These are phyloP conservation scores for Fusarium sp. DNA, from an alignment of 2,329 filamentous ascomycete species.

Conservation along the genomic window DNA sequence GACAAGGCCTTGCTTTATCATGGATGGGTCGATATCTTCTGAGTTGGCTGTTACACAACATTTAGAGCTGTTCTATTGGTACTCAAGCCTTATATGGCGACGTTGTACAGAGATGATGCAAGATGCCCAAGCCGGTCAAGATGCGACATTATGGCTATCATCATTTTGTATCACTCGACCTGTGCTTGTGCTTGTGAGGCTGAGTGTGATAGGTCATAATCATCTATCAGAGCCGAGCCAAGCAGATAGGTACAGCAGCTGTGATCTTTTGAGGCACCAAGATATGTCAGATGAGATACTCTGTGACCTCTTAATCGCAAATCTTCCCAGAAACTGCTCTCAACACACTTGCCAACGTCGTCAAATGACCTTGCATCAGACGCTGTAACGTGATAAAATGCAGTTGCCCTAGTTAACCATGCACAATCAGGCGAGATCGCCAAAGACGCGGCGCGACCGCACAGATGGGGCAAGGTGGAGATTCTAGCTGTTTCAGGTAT, in stretches of 20 bases:
- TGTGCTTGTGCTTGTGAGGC: not conserved
- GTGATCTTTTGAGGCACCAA: not conserved
- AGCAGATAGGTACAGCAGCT: not conserved
- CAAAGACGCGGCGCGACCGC: conserved; percentile 31
- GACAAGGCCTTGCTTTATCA: conserved; percentile 14
- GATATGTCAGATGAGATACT: not conserved
- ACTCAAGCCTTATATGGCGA: conserved; percentile 19
- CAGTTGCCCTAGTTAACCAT: conserved; percentile 32
- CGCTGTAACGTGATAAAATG: conserved; percentile 29
- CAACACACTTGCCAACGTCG: not conserved
- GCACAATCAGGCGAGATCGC: conserved; percentile 41
- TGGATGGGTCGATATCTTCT: conserved; percentile 4
- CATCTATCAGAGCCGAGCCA: not conserved
- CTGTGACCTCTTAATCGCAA: not conserved
- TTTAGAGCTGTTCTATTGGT: not conserved
- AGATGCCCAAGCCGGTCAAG: conserved; percentile 2
- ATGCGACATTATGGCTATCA: conserved; percentile 24
- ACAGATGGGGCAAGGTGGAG: conserved; percentile 39
- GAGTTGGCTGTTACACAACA: conserved; percentile 27
- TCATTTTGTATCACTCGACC: not conserved
- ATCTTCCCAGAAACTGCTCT: not conserved
- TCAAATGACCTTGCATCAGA: conserved; percentile 3
- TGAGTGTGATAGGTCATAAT: not conserved
- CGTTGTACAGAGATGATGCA: conserved; percentile 34
- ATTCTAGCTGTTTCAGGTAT: conserved; percentile 22